phyloP scores from a whole-genome alignment of 306 rosid species.

The Prunus persica region DNA sequence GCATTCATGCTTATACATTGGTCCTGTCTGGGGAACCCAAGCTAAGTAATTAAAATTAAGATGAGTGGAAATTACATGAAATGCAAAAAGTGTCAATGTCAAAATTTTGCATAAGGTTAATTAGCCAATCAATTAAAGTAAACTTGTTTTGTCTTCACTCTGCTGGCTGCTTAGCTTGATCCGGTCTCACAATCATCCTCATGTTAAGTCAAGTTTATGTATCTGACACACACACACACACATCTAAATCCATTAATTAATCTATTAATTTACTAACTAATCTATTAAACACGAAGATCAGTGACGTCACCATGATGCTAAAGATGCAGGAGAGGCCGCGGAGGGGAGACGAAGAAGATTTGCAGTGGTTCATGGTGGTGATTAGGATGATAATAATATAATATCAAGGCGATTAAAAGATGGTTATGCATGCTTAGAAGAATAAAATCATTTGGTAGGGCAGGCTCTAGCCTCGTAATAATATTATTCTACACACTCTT shows the following conservation, averaged over 20 bases:
- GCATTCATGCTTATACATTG: neutral
- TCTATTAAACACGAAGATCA: neutral
- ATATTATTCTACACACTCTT: slow-evolving; percentile 25
- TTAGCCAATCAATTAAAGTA: neutral
- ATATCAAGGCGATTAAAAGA: slow-evolving; percentile 32
- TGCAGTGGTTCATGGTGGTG: slow-evolving; percentile 14
- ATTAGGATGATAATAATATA: slow-evolving; percentile 29
- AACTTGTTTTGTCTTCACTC: neutral
- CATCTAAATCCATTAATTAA: neutral
- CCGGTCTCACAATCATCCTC: neutral
- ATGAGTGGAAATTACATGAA: neutral
- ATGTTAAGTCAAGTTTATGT: neutral
- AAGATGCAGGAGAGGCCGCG: neutral
- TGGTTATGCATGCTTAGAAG: slow-evolving; percentile 46
- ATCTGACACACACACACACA: neutral
- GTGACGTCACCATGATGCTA: slow-evolving; percentile 39
- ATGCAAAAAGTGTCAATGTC: neutral
- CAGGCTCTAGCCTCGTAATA: slow-evolving; percentile 37
- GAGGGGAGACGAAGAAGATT: slow-evolving; percentile 9
- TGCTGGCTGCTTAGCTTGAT: neutral
- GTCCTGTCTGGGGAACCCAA: too few relatives aligned
- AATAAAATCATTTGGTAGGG: slow-evolving; percentile 53
- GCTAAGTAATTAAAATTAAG: neutral
- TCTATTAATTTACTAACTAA: neutral
- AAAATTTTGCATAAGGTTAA: neutral